Conservation (phyloP, 495 filamentous ascomycete species). For the Penicillium taxi region DNA sequence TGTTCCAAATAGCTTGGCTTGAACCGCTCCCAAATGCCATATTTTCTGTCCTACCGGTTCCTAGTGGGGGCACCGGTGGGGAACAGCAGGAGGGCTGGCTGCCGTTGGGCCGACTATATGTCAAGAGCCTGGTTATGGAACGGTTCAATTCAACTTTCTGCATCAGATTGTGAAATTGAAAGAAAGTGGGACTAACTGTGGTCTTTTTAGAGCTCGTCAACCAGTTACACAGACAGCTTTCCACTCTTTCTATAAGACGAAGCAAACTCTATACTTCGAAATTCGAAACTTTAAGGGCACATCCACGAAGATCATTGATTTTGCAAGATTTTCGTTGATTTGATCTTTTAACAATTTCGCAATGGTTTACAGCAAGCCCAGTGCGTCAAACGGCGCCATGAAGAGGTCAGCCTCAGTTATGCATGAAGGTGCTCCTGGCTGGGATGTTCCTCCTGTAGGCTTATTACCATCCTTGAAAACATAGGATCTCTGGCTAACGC, state of each 20-base stretch:
- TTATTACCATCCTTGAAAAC: not conserved
- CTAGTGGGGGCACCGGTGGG: constrained; percentile 13
- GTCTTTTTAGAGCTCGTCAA: not conserved
- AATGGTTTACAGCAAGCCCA: constrained; percentile 32
- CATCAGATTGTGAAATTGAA: not conserved
- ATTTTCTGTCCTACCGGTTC: constrained; percentile 11
- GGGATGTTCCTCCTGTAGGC: constrained; percentile 34
- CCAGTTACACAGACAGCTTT: not conserved
- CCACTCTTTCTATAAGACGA: constrained; percentile 8
- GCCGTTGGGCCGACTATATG: constrained; percentile 9
- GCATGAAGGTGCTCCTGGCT: constrained; percentile 25
- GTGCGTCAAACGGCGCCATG: constrained; percentile 21
- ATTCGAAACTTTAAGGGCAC: not conserved
- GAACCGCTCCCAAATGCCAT: constrained; percentile 4
- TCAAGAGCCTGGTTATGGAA: constrained; percentile 1
- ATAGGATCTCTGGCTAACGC: constrained; percentile 5
- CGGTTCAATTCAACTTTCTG: constrained; percentile 3
- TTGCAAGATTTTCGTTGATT: not conserved
- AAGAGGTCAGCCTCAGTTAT: constrained; percentile 32
- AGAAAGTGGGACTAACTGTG: constrained; percentile 1
- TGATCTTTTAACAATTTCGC: no score
- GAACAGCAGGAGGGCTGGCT: constrained; percentile 2
- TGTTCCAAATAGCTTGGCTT: constrained; percentile 20
- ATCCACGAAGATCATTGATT: not conserved
- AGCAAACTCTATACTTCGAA: not conserved